A percentile compares a stretch with the other conserved stretches of the same genome.
These are phyloP conservation scores for Paracamarosporium sp. DNA, from an alignment of 2,329 filamentous ascomycete genomes.

Conservation along the genomic window DNA sequence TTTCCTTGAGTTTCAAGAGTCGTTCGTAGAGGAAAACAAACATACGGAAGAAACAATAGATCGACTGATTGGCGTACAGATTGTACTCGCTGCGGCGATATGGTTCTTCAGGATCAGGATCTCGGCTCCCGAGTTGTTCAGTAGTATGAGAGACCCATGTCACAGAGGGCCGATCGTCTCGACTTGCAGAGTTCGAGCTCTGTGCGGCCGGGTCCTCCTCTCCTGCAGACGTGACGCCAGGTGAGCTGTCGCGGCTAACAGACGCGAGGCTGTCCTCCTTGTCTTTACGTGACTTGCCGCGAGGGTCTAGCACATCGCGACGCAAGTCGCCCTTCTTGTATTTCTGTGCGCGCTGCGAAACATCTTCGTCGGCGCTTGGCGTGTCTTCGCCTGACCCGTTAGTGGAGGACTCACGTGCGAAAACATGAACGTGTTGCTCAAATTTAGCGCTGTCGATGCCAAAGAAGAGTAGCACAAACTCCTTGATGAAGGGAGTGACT, in stretches of 20 bases:
- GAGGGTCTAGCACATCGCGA: conserved; percentile 83
- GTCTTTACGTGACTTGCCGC: conserved; percentile 73
- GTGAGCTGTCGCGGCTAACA: conserved; percentile 86
- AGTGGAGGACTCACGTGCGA: conserved; percentile 53
- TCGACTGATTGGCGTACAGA: conserved; percentile 87
- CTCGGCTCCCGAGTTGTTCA: conserved; percentile 63
- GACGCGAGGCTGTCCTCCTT: conserved; percentile 82
- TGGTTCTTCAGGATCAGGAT: conserved; percentile 77
- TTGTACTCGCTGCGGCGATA: conserved; percentile 84
- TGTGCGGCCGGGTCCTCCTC: conserved; percentile 77
- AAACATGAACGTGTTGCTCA: conserved; percentile 67
- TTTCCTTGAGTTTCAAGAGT: conserved; percentile 81
- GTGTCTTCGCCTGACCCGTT: conserved; percentile 65
- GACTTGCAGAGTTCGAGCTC: conserved; percentile 59
- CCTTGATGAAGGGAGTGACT: conserved; percentile 55
- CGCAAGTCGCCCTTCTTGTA: conserved; percentile 73
- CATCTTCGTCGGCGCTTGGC: conserved; percentile 71
- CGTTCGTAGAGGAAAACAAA: conserved; percentile 91
- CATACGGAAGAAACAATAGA: conserved; percentile 94
- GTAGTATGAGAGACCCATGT: conserved; percentile 68
- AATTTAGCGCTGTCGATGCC: conserved; percentile 61
- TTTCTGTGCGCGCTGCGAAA: conserved; percentile 72
- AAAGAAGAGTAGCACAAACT: conserved; percentile 59
- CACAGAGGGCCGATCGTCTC: conserved; percentile 68
- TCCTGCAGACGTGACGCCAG: conserved; percentile 77